Evolutionary conservation across 805 yeast genomes (phyloP).

Genomic region (Yarrowia deformans): DNA sequence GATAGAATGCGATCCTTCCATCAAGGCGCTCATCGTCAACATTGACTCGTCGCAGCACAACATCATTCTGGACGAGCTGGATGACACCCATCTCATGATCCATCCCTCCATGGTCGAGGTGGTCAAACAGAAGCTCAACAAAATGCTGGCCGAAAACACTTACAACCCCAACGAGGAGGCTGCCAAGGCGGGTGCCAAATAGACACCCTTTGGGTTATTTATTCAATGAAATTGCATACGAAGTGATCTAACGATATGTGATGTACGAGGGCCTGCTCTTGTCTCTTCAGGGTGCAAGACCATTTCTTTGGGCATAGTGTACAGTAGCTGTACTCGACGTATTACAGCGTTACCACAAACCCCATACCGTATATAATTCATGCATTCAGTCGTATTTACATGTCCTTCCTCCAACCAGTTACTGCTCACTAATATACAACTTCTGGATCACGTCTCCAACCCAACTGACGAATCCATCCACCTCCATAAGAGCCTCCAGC

Average conservation of each 20-base stretch:
- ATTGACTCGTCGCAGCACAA: constrained; percentile 81
- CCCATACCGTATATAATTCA: not conserved
- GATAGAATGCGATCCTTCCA: constrained; percentile 78
- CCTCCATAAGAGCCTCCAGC: constrained; percentile 64
- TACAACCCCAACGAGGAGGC: constrained; percentile 80
- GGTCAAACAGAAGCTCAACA: constrained; percentile 78
- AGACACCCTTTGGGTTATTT: not conserved
- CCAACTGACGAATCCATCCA: constrained; percentile 64
- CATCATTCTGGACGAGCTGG: constrained; percentile 78
- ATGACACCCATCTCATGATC: constrained; percentile 87
- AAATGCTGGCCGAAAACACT: constrained; percentile 78
- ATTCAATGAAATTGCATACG: not conserved
- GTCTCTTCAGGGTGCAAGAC: too few relatives aligned
- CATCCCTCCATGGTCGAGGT: constrained; percentile 77
- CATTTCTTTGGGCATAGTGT: too few relatives aligned
- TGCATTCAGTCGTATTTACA: constrained; percentile 33
- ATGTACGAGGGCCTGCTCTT: too few relatives aligned
- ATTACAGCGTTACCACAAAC: not conserved
- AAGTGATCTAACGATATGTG: too few relatives aligned
- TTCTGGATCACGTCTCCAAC: constrained; percentile 52
- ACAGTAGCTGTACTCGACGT: too few relatives aligned
- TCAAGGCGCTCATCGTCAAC: constrained; percentile 81
- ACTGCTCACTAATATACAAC: constrained; percentile 39
- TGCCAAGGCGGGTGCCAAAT: not conserved
- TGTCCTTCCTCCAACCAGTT: not conserved